Evolutionary conservation across 768 basidiomycete genomes (phyloP).

Genomic region (Tylopilus sp.): DNA sequence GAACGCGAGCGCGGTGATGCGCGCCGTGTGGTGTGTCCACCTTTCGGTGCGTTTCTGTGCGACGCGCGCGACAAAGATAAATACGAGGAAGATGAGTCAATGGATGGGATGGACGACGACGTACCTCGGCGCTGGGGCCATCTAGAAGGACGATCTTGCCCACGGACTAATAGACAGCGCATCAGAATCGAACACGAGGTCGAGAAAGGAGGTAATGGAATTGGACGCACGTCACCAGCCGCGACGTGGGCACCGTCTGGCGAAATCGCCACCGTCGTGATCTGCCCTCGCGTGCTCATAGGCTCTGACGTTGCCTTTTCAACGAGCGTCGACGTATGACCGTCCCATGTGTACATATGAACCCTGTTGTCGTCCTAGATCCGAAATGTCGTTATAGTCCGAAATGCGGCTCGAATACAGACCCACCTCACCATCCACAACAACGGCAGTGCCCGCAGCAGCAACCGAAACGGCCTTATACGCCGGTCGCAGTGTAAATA

Average conservation of each 20-base stretch:
- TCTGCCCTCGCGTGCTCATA: conserved; percentile 52
- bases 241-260: conserved; percentile 73
- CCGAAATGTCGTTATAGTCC: neutral
- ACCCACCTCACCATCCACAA: conserved; percentile 73
- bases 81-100: neutral
- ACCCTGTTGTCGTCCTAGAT: conserved; percentile 68
- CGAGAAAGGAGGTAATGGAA: neutral
- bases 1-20: conserved; percentile 64
- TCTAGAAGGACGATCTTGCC: conserved; percentile 83
- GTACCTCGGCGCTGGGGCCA: conserved; percentile 54
- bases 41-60: conserved; percentile 61
- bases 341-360: conserved; percentile 69
- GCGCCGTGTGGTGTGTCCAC: conserved; percentile 86
- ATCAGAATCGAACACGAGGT: neutral
- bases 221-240: conserved; percentile 75
- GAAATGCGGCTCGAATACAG: neutral
- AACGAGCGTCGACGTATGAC: conserved; percentile 45
- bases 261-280: conserved; percentile 78
- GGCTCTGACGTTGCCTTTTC: conserved; percentile 58
- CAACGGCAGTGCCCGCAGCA: conserved; percentile 49
- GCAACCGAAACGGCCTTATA: conserved; percentile 58
- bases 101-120: neutral
- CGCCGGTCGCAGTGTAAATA: conserved; percentile 51
- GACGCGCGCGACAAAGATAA: neutral
- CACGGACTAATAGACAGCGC: conserved; percentile 49